Conservation (phyloP, 768 basidiomycete genomes). For the Calvatia gigantea region DNA sequence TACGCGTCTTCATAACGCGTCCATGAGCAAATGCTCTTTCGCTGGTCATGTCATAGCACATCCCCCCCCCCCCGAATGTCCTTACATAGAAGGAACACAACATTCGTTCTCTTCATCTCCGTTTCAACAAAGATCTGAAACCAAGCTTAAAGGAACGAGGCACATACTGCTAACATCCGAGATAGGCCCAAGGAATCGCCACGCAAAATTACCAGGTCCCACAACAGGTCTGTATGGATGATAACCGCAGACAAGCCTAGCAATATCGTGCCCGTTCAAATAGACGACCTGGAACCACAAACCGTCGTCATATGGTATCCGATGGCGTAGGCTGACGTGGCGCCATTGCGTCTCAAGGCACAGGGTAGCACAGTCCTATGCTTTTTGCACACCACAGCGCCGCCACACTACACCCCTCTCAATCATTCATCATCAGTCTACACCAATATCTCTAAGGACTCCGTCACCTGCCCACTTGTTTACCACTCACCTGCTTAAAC, state of each 20-base stretch:
- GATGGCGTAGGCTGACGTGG: not conserved
- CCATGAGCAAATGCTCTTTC: not conserved
- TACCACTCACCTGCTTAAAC: not conserved
- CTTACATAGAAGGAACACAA: not conserved
- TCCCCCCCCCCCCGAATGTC: not conserved
- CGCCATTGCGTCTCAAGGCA: not conserved
- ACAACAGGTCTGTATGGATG: not conserved
- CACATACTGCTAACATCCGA: not conserved
- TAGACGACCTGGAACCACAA: not conserved
- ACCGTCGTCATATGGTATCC: not conserved
- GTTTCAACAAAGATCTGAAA: slow-evolving; percentile 1
- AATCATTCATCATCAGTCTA: slow-evolving; percentile 7
- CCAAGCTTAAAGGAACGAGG: not conserved
- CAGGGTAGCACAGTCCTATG: not conserved
- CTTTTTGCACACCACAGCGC: not conserved
- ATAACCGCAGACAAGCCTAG: not conserved
- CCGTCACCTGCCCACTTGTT: slow-evolving; percentile 3
- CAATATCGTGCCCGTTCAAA: not conserved
- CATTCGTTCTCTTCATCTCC: slow-evolving; percentile 1
- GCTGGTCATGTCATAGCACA: not conserved
- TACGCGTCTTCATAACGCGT: not conserved
- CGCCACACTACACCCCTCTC: not conserved
- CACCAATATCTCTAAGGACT: not conserved
- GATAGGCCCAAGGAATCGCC: not conserved
- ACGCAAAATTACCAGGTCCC: not conserved